These are phyloP conservation scores for Ilex asprella DNA, from an alignment of 257 asterid species.

Conservation along the genomic window DNA sequence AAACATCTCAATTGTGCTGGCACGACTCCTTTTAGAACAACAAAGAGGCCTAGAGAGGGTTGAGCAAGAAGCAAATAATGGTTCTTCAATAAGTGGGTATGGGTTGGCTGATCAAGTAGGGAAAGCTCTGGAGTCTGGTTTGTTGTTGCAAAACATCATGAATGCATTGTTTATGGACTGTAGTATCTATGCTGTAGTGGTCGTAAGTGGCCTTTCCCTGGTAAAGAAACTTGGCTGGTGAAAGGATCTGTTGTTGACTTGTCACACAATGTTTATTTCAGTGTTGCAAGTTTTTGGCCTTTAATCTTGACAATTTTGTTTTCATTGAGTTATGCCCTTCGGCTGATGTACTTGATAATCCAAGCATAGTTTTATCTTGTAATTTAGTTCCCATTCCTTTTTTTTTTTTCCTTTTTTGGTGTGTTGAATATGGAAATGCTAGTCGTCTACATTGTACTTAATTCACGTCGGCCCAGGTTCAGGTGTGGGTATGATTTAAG, in stretches of 20 bases:
- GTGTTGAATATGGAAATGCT: too few species aligned
- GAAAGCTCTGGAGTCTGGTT: constrained; percentile 46
- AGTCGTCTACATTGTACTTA: too few species aligned
- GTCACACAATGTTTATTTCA: too few species aligned
- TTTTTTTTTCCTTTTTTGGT: too few species aligned
- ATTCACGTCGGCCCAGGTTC: too few species aligned
- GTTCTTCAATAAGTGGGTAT: constrained; percentile 27
- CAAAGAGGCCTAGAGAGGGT: constrained; percentile 15
- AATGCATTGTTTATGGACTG: constrained; percentile 68
- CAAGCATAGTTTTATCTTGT: too few species aligned
- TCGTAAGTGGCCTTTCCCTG: constrained; percentile 42
- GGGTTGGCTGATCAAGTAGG: constrained; percentile 50
- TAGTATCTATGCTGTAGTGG: constrained; percentile 52
- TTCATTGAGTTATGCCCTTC: too few species aligned
- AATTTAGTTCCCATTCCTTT: too few species aligned
- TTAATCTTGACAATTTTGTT: too few species aligned
- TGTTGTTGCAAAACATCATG: constrained; percentile 40
- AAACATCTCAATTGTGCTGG: constrained; percentile 49
- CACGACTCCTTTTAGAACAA: constrained; percentile 27
- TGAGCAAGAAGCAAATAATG: constrained; percentile 18
- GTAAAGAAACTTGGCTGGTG: constrained; percentile 31
- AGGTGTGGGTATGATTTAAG: too few species aligned
- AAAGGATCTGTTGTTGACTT: neutral
- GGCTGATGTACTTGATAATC: too few species aligned
- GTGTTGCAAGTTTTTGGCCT: too few species aligned